phyloP scores from a whole-genome alignment of 305 asterid genomes.

The Solanum aculeatissimum region DNA sequence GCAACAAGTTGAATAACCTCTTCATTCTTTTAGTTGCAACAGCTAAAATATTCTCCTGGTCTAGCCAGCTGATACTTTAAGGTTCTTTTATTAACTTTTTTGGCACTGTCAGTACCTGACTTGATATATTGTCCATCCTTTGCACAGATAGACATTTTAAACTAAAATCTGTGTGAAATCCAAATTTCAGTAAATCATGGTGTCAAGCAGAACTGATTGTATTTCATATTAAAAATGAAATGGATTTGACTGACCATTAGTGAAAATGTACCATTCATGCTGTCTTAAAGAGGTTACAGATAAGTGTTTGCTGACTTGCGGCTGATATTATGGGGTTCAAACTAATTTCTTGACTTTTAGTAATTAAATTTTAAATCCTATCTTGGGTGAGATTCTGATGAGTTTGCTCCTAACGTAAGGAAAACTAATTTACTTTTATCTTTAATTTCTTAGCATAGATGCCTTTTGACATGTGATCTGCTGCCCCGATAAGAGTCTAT shows the following conservation, averaged over 20 bases:
- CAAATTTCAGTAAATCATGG: neutral
- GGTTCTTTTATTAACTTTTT: neutral
- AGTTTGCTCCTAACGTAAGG: neutral
- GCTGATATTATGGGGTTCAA: neutral
- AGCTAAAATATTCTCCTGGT: neutral
- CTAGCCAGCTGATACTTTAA: neutral
- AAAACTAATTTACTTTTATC: neutral
- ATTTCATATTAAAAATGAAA: neutral
- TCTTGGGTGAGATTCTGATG: neutral
- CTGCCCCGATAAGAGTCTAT: neutral
- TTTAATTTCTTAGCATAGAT: neutral
- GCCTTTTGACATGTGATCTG: neutral
- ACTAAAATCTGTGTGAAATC: neutral
- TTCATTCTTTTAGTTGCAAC: neutral
- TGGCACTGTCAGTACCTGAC: neutral
- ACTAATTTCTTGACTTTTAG: neutral
- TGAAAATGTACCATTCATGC: neutral
- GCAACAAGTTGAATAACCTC: neutral
- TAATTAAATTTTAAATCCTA: neutral
- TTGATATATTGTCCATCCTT: neutral
- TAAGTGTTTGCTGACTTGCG: neutral
- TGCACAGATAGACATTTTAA: neutral
- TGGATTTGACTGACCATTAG: neutral
- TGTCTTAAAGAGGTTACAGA: neutral
- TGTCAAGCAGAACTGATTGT: neutral